phyloP scores from a whole-genome alignment of 441 rosid species.

The Croton setiger region DNA sequence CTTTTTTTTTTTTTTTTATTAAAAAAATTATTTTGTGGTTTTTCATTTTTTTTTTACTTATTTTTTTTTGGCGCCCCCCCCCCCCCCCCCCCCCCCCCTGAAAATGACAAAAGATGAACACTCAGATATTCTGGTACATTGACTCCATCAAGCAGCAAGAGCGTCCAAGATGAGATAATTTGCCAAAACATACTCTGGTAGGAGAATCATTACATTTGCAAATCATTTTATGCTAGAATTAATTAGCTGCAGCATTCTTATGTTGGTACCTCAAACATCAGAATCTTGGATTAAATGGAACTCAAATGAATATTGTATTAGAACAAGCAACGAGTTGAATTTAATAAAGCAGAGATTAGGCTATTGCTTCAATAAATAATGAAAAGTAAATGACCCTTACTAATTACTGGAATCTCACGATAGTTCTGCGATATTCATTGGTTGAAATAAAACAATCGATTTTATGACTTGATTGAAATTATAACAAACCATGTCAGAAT shows the following conservation, averaged over 20 bases:
- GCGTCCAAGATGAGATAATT: neutral
- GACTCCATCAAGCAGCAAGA: neutral
- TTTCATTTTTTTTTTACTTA: no score
- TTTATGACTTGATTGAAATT: neutral
- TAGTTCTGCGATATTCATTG: neutral
- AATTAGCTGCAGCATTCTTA: neutral
- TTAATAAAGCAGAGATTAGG: neutral
- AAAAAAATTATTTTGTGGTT: no score
- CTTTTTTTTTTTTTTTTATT: no score
- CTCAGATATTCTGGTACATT: neutral
- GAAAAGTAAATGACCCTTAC: neutral
- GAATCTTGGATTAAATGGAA: neutral
- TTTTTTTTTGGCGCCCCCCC: no score
- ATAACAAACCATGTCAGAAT: neutral
- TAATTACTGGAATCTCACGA: neutral
- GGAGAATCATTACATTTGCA: neutral
- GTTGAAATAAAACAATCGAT: no score
- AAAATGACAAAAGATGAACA: constrained; percentile 11
- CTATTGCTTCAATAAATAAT: neutral
- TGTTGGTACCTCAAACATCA: neutral
- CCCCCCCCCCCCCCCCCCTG: no score
- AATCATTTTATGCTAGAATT: neutral
- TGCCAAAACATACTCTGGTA: neutral
- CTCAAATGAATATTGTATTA: neutral
- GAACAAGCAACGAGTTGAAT: neutral